phyloP scores from a whole-genome alignment of 345 rosid species.

The Hibiscus syriacus region DNA sequence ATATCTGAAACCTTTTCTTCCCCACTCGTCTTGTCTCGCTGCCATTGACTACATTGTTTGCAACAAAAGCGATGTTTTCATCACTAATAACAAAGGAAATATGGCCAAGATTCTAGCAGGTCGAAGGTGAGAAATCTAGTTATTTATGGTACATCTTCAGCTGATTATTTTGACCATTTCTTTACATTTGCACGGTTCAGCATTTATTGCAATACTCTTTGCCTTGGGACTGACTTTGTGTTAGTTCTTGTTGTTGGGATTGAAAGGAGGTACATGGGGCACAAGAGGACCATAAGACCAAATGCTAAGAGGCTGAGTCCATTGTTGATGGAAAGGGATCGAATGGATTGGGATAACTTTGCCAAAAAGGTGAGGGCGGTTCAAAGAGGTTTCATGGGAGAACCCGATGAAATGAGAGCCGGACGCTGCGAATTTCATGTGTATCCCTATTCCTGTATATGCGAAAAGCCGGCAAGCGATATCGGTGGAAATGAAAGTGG shows the following conservation, averaged over 20 bases:
- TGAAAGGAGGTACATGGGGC: slow-evolving; percentile 87
- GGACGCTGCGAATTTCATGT: slow-evolving; percentile 90
- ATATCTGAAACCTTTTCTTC: slow-evolving; percentile 66
- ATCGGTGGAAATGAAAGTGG: background rate
- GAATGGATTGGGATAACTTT: slow-evolving; percentile 78
- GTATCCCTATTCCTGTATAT: slow-evolving; percentile 74
- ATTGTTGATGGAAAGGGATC: slow-evolving; percentile 54
- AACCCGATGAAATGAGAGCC: slow-evolving; percentile 80
- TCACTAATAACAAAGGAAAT: slow-evolving; percentile 93
- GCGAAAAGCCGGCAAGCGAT: slow-evolving; percentile 27
- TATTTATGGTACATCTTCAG: background rate
- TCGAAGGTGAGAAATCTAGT: slow-evolving; percentile 58
- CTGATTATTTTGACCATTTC: background rate
- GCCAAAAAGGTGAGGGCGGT: slow-evolving; percentile 69
- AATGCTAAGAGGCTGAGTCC: slow-evolving; percentile 84
- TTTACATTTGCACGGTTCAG: too few species aligned
- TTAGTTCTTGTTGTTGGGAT: background rate
- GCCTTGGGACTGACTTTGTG: too few species aligned
- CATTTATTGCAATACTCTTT: too few species aligned
- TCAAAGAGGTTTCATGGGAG: slow-evolving; percentile 97
- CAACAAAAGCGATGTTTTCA: slow-evolving; percentile 89
- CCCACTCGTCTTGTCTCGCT: slow-evolving; percentile 85
- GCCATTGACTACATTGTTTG: slow-evolving; percentile 88
- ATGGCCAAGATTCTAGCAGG: slow-evolving; percentile 99
- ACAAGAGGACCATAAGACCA: slow-evolving; percentile 91